Percentiles rank a stretch among this genome's conserved stretches.
Evolutionary conservation across 768 basidiomycete species (phyloP).

Genomic region (Mrakia gelida): DNA sequence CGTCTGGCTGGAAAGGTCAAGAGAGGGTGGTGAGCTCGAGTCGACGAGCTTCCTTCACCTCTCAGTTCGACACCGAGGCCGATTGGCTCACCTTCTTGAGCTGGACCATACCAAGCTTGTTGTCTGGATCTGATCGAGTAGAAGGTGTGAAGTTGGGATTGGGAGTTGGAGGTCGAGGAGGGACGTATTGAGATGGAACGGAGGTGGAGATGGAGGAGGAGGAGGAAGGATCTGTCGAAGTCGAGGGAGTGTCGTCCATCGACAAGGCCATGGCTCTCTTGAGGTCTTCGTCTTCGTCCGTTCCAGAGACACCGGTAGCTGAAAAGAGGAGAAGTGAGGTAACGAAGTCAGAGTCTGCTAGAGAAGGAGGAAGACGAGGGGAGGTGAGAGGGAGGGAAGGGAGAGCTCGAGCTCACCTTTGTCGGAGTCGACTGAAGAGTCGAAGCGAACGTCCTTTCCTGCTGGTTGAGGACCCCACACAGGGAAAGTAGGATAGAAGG

Average conservation of each 20-base stretch:
- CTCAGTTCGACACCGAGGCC: neutral
- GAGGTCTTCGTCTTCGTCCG: constrained; percentile 2
- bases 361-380: neutral
- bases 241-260: neutral
- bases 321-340: neutral
- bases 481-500: neutral
- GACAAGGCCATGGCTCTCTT: neutral
- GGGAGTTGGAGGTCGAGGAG: neutral
- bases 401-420: neutral
- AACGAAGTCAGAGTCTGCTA: neutral
- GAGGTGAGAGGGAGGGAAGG: neutral
- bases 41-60: neutral
- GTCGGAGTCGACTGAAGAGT: neutral
- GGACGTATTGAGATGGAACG: neutral
- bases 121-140: neutral
- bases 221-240: neutral
- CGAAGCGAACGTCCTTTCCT: constrained; percentile 10
- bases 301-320: neutral
- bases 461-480: neutral
- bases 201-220: neutral
- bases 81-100: neutral
- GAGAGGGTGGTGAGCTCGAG: neutral
- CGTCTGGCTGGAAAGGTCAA: too few species aligned
- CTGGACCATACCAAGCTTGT: neutral
- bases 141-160: neutral